A percentile compares a stretch with the other conserved stretches of the same genome.
Evolutionary conservation across 2,329 filamentous ascomycete genomes (phyloP).

Genomic region (Nothomitra cinnamomea): DNA sequence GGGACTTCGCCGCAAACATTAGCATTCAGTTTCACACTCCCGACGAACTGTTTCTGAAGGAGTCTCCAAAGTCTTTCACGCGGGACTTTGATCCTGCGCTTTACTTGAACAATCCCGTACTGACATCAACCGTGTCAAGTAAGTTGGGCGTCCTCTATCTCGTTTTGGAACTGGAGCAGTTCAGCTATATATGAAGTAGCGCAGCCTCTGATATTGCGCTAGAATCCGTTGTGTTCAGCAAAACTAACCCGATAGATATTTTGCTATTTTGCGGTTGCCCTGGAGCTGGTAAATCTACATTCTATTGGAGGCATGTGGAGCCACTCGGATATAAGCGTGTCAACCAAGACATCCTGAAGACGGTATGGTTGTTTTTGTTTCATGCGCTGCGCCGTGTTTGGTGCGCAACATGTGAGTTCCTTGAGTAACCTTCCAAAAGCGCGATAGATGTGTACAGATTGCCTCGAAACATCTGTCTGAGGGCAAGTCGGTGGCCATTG

Average conservation of each 20-base stretch:
- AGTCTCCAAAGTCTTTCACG: slow-evolving; percentile 45
- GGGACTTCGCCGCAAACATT: slow-evolving; percentile 73
- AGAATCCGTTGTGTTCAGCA: slow-evolving; percentile 27
- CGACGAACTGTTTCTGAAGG: slow-evolving; percentile 74
- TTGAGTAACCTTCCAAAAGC: slow-evolving; percentile 21
- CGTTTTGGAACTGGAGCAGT: no score
- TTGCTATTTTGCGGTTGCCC: slow-evolving; percentile 80
- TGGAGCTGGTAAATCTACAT: slow-evolving; percentile 81
- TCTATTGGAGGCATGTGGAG: slow-evolving; percentile 63
- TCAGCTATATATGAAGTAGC: no score
- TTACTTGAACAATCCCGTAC: slow-evolving; percentile 26
- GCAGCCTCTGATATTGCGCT: neutral
- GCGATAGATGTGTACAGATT: slow-evolving; percentile 50
- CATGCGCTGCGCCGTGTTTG: slow-evolving; percentile 7
- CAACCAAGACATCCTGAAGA: slow-evolving; percentile 82
- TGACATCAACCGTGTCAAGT: neutral
- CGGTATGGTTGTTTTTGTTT: slow-evolving; percentile 25
- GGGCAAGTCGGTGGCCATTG: slow-evolving; percentile 56
- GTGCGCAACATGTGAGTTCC: slow-evolving; percentile 12
- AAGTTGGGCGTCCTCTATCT: neutral
- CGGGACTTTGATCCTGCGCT: slow-evolving; percentile 54
- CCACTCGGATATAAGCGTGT: slow-evolving; percentile 67
- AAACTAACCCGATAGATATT: slow-evolving; percentile 51
- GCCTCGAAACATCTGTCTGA: slow-evolving; percentile 48
- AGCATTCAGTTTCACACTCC: slow-evolving; percentile 70